Base-by-base conservation (phyloP, 2,329 filamentous ascomycete species). In the Fonsecaea nubica region DNA sequence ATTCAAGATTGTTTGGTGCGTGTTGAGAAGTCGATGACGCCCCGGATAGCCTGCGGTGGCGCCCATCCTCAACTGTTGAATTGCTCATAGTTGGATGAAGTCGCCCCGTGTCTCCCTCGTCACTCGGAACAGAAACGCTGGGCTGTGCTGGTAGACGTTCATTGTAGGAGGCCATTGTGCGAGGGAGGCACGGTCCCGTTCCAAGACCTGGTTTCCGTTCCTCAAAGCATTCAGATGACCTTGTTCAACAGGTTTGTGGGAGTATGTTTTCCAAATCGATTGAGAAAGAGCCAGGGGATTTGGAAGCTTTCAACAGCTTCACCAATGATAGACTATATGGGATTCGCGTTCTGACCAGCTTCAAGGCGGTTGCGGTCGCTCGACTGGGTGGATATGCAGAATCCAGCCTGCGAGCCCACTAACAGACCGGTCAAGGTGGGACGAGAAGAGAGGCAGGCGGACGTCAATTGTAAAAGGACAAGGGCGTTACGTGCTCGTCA, bases 201-300 rank as follows among this genome's bases (percentile, higher is more conserved):
- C 9, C 25, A 69, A 54, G 56, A 68, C 57, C 35, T 53, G 25
- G n/a, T 45, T 50, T 40, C 55, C 21, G 45, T 50, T 63, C 45
- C 57, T 67, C 63, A 70, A 55, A 59, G 50, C 68, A 70, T 68
- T 42, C 65, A 62, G 56, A 35, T 56, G 33, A 65, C 50, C 18
- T 13, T 54, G 50, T 48, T 36, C 54, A 56, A 45, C 52, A 21
- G 4, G 13, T 21, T 12, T 55, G 50, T 54, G 33, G 21, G 32
- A 62, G 54, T 40, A 32, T 32, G 32, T 40, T 12, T 62, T 65
- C 53, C 56, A 50, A 62, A 67, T 64, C 42, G 25, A 53, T 45
- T 63, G 64, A 42, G 36, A 65, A 33, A 30, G 56, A 25, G 57
- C 54, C 59, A 35, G 42, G 53, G 45, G 42, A 33, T 36, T 45